Evolutionary conservation across 495 filamentous ascomycete species (phyloP).

Genomic region (Annulohypoxylon bovei): DNA sequence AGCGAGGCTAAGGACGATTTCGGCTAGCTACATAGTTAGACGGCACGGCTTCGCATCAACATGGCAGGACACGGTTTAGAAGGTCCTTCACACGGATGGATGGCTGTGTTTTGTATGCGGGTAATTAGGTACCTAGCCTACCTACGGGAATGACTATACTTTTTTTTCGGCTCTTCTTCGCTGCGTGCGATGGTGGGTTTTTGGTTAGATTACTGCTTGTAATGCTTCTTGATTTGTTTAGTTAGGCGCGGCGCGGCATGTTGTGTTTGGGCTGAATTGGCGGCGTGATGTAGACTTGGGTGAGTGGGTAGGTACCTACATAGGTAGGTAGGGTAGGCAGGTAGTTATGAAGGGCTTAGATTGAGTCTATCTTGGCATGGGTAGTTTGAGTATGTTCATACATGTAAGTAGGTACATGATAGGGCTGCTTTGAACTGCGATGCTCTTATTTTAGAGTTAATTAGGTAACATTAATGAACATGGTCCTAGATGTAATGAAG

Average conservation of each 20-base stretch:
- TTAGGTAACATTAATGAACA: no score
- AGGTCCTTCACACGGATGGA: background rate
- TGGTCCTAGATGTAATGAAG: no score
- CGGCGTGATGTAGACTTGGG: background rate
- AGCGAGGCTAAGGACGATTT: conserved; percentile 38
- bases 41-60: no score
- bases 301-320: background rate
- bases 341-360: no score
- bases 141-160: conserved; percentile 4
- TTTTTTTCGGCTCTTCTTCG: background rate
- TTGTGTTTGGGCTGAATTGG: no score
- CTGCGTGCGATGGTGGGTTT: conserved; percentile 5
- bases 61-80: conserved; percentile 10
- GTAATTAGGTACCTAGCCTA: background rate
- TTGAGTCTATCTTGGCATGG: background rate
- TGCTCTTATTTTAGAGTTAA: background rate
- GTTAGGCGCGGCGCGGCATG: no score
- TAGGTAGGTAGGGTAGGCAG: no score
- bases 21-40: conserved; percentile 23
- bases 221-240: background rate
- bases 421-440: background rate
- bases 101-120: conserved; percentile 11
- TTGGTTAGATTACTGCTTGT: background rate
- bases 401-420: background rate
- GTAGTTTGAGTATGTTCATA: background rate